Conservation (phyloP, 2,329 filamentous ascomycete genomes). For the Claviceps arundinis region DNA sequence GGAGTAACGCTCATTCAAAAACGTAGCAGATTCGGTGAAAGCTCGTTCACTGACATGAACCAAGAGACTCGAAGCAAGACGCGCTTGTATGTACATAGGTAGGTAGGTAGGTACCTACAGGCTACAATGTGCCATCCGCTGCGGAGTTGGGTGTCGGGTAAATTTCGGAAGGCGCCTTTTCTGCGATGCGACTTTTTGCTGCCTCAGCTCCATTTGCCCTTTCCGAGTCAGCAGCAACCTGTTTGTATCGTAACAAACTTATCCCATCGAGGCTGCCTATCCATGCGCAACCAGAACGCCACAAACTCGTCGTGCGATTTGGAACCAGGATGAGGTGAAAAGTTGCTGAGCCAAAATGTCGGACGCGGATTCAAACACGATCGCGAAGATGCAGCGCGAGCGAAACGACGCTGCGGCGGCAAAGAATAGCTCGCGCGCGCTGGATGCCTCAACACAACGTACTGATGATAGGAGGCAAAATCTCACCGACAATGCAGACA, state of each 20-base stretch:
- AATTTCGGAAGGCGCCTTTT: slow-evolving; percentile 15
- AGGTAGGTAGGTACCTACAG: no score
- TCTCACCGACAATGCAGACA: slow-evolving; percentile 81
- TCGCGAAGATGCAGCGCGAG: slow-evolving; percentile 83
- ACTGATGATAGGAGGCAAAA: slow-evolving; percentile 84
- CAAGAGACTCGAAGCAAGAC: neutral
- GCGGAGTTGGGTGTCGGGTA: slow-evolving; percentile 14
- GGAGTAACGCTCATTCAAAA: neutral
- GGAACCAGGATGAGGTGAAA: slow-evolving; percentile 29
- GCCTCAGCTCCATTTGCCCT: slow-evolving; percentile 8
- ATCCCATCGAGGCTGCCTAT: slow-evolving; percentile 13
- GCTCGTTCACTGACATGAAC: neutral
- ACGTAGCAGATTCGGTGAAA: neutral
- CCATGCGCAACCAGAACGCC: slow-evolving; percentile 25
- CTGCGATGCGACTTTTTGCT: slow-evolving; percentile 18
- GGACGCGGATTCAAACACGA: slow-evolving; percentile 75
- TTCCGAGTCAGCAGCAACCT: neutral
- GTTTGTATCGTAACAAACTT: slow-evolving; percentile 9
- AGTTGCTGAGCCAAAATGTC: slow-evolving; percentile 39
- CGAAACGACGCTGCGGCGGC: slow-evolving; percentile 67
- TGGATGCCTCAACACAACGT: slow-evolving; percentile 68
- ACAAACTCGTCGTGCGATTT: slow-evolving; percentile 22
- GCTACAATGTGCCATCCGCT: neutral
- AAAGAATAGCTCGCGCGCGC: slow-evolving; percentile 71
- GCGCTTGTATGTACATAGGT: neutral